Evolutionary conservation across 108 stramenopile genomes (phyloP).

Genomic region (Licmophora abbreviata): DNA sequence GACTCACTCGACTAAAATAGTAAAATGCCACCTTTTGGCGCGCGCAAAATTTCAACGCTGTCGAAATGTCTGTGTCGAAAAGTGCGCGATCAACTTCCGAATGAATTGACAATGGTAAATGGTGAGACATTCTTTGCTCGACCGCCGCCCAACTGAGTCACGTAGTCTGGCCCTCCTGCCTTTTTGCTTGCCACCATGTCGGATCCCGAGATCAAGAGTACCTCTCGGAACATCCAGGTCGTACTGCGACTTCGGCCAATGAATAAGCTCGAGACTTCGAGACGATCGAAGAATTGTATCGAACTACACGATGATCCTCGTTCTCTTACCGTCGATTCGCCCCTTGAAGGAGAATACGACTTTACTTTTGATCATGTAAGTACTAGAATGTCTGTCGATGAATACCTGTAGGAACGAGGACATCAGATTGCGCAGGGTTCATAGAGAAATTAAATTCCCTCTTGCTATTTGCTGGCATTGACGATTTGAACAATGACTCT

Average conservation of each 20-base stretch:
- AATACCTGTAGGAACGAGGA: too few relatives aligned
- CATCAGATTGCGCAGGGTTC: too few relatives aligned
- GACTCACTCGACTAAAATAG: too few relatives aligned
- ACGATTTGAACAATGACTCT: too few relatives aligned
- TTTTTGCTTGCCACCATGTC: background rate
- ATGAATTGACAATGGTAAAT: too few relatives aligned
- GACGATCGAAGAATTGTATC: conserved; percentile 60
- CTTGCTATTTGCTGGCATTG: too few relatives aligned
- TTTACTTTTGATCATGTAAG: conserved; percentile 49
- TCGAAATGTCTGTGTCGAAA: too few relatives aligned
- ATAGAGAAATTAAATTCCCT: too few relatives aligned
- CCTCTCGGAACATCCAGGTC: conserved; percentile 10
- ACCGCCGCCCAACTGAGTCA: too few relatives aligned
- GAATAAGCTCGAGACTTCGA: conserved; percentile 56
- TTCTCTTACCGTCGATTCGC: conserved; percentile 41
- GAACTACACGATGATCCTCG: conserved; percentile 28
- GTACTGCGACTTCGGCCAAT: conserved; percentile 60
- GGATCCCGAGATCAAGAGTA: background rate
- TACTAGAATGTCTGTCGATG: too few relatives aligned
- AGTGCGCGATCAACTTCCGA: too few relatives aligned
- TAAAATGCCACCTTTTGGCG: background rate
- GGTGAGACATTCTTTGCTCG: too few relatives aligned
- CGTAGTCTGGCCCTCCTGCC: background rate
- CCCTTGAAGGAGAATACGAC: conserved; percentile 41
- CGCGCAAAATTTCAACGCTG: background rate